These are phyloP conservation scores for Drechslerella coelobrocha DNA, from an alignment of 2,329 filamentous ascomycete genomes.

Conservation along the genomic window DNA sequence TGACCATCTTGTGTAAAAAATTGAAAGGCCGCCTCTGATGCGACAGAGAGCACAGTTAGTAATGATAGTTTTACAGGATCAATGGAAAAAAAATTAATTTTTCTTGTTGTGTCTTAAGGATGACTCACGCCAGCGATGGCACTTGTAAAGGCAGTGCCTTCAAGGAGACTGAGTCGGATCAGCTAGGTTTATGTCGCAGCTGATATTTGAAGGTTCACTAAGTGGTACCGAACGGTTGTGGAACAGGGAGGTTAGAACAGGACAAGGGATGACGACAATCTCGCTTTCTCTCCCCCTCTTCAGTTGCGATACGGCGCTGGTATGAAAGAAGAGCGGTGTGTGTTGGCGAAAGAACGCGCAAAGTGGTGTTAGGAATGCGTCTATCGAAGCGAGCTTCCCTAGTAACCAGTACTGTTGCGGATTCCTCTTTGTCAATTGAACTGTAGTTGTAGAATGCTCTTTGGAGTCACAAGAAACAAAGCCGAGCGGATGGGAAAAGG, in stretches of 20 bases:
- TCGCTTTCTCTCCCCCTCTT: slow-evolving; percentile 9
- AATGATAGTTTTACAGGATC: background rate
- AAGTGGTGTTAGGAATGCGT: slow-evolving; percentile 35
- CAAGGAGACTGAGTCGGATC: slow-evolving; percentile 3
- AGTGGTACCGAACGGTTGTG: background rate
- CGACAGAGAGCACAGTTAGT: slow-evolving; percentile 1
- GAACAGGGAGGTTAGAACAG: slow-evolving; percentile 2
- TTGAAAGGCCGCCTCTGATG: slow-evolving; percentile 19
- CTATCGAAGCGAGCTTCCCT: slow-evolving; percentile 48
- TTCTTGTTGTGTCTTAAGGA: background rate
- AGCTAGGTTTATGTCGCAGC: slow-evolving; percentile 8
- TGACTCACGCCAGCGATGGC: slow-evolving; percentile 31
- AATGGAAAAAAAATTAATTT: background rate
- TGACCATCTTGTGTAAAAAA: slow-evolving; percentile 51
- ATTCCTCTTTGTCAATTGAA: slow-evolving; percentile 30
- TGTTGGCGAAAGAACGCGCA: slow-evolving; percentile 40
- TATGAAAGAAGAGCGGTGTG: slow-evolving; percentile 33
- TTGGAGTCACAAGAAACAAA: slow-evolving; percentile 22
- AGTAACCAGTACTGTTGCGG: slow-evolving; percentile 32
- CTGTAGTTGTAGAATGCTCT: slow-evolving; percentile 25
- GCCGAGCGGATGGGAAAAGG: background rate
- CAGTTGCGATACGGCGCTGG: slow-evolving; percentile 33
- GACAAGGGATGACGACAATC: slow-evolving; percentile 1
- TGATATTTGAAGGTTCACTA: slow-evolving; percentile 34
- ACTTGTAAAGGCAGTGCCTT: slow-evolving; percentile 16